A percentile compares a stretch with the other conserved stretches of the same genome.
Conservation (phyloP, 257 asterid species). For the Nicotiana knightiana region DNA sequence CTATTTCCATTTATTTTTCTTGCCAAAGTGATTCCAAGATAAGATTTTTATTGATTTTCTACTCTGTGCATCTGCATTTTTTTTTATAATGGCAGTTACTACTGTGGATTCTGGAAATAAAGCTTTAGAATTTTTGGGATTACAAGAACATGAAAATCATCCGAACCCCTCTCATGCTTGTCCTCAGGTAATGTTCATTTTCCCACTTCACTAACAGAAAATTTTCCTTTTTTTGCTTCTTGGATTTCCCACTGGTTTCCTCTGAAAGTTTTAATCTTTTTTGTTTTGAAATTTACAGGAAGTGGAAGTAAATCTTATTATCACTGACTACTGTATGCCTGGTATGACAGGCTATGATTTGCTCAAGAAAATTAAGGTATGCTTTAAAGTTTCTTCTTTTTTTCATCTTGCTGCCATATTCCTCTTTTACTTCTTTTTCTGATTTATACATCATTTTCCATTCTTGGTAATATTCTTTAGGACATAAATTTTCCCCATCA, state of each 20-base stretch:
- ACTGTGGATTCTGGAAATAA: constrained; percentile 60
- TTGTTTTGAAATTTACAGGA: constrained; percentile 1
- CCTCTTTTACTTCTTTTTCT: background rate
- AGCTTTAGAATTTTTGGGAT: constrained; percentile 51
- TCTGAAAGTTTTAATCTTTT: background rate
- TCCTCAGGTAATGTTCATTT: constrained; percentile 23
- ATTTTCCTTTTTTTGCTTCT: background rate
- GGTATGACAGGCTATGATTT: constrained; percentile 51
- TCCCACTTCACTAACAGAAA: background rate
- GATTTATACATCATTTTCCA: constrained; percentile 12
- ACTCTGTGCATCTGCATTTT: background rate
- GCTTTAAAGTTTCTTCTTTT: background rate
- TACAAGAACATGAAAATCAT: constrained; percentile 23
- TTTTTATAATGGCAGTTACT: constrained; percentile 35
- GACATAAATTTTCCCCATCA: background rate
- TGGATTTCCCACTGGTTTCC: constrained; percentile 9
- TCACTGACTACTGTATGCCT: constrained; percentile 45
- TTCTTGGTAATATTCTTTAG: constrained; percentile 10
- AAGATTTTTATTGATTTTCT: background rate
- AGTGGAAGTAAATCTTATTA: constrained; percentile 34
- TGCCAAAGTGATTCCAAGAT: background rate
- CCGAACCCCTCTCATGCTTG: constrained; percentile 24
- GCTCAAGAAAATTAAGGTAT: constrained; percentile 47
- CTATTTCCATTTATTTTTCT: background rate
- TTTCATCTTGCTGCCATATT: background rate